These are phyloP conservation scores for Colletotrichum godetiae DNA, from an alignment of 2,329 filamentous ascomycete genomes.

Conservation along the genomic window DNA sequence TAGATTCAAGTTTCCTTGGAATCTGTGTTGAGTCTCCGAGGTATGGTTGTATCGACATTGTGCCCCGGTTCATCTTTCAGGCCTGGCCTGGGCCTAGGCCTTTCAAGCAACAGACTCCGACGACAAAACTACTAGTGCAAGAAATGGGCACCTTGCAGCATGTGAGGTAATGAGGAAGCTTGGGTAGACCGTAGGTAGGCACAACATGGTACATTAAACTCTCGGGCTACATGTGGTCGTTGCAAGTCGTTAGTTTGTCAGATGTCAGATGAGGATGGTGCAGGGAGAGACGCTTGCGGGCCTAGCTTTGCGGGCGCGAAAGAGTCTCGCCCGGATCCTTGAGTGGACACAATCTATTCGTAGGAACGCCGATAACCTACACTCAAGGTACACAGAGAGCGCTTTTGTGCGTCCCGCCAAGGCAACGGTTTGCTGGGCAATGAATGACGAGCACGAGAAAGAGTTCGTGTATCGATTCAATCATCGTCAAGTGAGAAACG, in stretches of 20 bases:
- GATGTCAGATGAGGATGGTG: slow-evolving; percentile 20
- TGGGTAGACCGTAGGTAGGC: background rate
- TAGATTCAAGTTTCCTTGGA: background rate
- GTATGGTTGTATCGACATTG: background rate
- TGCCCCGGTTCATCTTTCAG: background rate
- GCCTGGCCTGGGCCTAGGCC: background rate
- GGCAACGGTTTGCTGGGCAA: background rate
- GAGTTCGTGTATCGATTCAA: background rate
- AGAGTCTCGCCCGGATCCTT: slow-evolving; percentile 15
- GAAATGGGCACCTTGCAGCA: background rate
- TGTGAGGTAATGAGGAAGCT: background rate
- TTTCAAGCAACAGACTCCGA: background rate
- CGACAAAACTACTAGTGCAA: background rate
- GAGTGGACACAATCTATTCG: background rate
- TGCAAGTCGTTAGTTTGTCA: slow-evolving; percentile 24
- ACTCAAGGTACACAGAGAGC: background rate
- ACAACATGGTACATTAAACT: background rate
- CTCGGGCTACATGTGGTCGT: slow-evolving; percentile 23
- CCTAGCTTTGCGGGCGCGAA: slow-evolving; percentile 15
- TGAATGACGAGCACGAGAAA: background rate
- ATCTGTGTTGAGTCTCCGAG: background rate
- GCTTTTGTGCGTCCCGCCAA: background rate
- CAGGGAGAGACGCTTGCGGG: slow-evolving; percentile 8
- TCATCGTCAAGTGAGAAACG: background rate
- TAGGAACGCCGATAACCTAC: too few relatives aligned